Evolutionary conservation across 306 rosid species (phyloP).

Genomic region (Morella rubra): DNA sequence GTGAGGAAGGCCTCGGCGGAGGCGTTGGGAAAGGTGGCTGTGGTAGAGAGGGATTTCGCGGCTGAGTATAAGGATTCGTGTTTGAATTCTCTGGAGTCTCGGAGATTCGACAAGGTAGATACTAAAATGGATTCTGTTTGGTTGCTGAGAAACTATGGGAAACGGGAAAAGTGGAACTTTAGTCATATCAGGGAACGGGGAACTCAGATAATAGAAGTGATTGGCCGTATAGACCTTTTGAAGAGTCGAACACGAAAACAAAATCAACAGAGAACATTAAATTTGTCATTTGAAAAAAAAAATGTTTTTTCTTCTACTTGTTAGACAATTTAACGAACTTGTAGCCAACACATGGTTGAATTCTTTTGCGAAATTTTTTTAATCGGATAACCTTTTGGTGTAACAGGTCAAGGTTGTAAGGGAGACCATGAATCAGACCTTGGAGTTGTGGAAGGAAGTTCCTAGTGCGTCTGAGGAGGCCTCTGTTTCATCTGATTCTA

Average conservation of each 20-base stretch:
- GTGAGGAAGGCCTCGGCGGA: constrained; percentile 92
- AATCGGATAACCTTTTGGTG: constrained; percentile 11
- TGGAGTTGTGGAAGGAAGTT: constrained; percentile 80
- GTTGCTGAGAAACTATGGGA: constrained; percentile 17
- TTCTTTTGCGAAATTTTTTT: not conserved
- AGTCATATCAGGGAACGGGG: not conserved
- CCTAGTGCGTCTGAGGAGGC: constrained; percentile 39
- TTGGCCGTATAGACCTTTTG: not conserved
- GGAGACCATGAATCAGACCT: constrained; percentile 77
- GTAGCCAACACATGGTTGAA: not conserved
- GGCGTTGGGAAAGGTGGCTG: constrained; percentile 73
- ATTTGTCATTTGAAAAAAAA: not conserved
- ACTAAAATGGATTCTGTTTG: constrained; percentile 4
- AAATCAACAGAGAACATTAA: not conserved
- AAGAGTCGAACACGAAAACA: constrained; percentile 12
- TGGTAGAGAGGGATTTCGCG: constrained; percentile 60
- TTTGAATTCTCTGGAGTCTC: constrained; percentile 71
- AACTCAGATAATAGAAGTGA: not conserved
- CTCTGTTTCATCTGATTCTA: constrained; percentile 44
- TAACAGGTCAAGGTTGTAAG: constrained; percentile 87
- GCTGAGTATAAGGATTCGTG: constrained; percentile 54
- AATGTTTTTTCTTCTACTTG: not conserved
- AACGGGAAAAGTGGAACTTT: not conserved
- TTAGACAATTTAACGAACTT: not conserved
- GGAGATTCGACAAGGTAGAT: constrained; percentile 87